Evolutionary conservation across 306 rosid species (phyloP).

Genomic region (Rosa multiflora): DNA sequence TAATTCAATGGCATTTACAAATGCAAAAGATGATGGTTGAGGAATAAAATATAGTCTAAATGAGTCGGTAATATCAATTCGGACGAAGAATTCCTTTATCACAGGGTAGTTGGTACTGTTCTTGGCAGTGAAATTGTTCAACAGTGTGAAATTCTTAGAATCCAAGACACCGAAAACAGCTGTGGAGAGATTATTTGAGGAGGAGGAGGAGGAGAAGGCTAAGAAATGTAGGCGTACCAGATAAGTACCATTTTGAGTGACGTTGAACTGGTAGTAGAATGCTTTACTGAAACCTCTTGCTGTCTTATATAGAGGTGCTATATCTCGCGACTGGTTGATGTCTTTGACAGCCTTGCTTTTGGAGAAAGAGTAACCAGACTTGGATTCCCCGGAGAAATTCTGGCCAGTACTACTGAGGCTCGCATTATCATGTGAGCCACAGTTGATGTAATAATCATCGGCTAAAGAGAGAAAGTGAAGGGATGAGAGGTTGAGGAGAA

Average conservation of each 20-base stretch:
- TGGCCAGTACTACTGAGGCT: accelerated
- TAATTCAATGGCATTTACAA: conserved; percentile 52
- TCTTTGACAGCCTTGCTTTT: neutral
- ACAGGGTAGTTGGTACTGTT: conserved; percentile 9
- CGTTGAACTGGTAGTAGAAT: conserved; percentile 16
- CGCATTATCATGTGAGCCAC: conserved; percentile 30
- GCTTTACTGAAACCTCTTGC: conserved; percentile 21
- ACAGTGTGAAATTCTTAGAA: conserved; percentile 23
- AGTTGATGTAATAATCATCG: conserved; percentile 36
- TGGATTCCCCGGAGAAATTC: conserved; percentile 18
- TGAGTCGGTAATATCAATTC: neutral
- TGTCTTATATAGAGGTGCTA: conserved; percentile 26
- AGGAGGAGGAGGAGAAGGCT: conserved; percentile 26
- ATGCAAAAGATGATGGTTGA: conserved; percentile 39
- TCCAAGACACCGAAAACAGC: conserved; percentile 46
- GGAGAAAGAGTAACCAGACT: neutral
- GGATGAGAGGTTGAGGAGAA: conserved; percentile 20
- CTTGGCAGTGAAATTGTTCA: conserved; percentile 31
- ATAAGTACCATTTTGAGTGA: conserved; percentile 17
- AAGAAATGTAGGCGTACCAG: conserved; percentile 55
- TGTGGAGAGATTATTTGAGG: conserved; percentile 9
- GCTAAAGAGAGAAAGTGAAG: conserved; percentile 33
- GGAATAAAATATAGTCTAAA: conserved; percentile 36
- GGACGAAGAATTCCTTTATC: conserved; percentile 34
- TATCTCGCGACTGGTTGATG: neutral